Base-by-base conservation (phyloP, 257 asterid genomes). In the Marsdenia floribunda region DNA sequence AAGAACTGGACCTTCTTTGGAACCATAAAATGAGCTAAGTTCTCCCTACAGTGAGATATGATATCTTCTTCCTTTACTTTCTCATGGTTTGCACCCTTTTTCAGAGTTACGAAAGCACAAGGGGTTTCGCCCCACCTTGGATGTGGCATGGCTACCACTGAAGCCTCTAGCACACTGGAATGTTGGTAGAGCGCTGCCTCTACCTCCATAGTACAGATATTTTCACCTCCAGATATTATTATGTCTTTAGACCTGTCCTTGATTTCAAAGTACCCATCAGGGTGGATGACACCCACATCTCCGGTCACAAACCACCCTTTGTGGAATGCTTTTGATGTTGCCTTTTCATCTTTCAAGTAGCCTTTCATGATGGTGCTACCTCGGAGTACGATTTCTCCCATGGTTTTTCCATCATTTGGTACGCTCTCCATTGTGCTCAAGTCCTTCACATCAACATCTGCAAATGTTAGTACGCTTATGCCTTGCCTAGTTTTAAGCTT, bases 71-170 rank as follows among this genome's bases (percentile, higher is more conserved):
- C 96, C 0, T 63, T 54, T 37, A 68, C 84, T 3, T 18, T 5
- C 14, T 63, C 11, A 52, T 64, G 2, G 63, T 59, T n/a, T 37
- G 11, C 47, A 6, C 57, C 77, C 29, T 57, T 67, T 4, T 60
- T 71, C 18, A 77, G 33, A 3, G 77, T 76, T 3, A 85, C 84
- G 69, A 85, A 85, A 13, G 88, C 88, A 71, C 88, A 85, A 3
- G 88, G 86, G 52, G 80, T 85, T 42, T 85, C 88, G 0, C 97
- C 97, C 98, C 98, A 93, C 74, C 26, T 83, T 0, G 93, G 87
- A 64, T 93, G 96, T 0, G 98, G 94, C 97, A 90, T 91, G 33
- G 98, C 97, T 78, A 91, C 98, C 74, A 91, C 98, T 2, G 97
- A 88, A n/a, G 92, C 96, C 79, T 93, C 98, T 0, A 82, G 35